Conservation (phyloP, 164 flowering plant genomes). For the Buxus sempervirens region DNA sequence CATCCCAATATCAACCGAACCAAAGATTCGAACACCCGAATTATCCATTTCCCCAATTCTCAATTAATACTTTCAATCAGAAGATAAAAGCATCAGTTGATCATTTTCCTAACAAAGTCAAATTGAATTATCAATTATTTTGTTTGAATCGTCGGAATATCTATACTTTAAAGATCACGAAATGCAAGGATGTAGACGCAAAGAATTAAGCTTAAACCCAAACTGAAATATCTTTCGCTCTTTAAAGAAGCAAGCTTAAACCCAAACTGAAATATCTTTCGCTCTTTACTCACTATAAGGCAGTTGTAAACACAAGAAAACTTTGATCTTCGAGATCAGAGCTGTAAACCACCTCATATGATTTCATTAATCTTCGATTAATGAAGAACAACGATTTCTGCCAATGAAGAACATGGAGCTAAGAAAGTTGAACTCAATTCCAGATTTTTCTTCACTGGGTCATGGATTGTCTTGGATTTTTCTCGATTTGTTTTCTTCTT, state of each 20-base stretch:
- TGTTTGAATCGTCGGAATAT: neutral
- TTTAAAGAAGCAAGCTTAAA: too few species aligned
- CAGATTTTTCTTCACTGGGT: too few species aligned
- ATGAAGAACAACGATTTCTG: too few species aligned
- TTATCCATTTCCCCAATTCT: neutral
- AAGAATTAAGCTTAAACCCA: too few species aligned
- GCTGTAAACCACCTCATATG: constrained; percentile 16
- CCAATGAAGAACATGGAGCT: too few species aligned
- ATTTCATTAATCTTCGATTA: constrained; percentile 9
- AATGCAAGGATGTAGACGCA: too few species aligned
- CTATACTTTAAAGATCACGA: too few species aligned
- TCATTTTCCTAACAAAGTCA: neutral
- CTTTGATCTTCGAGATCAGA: constrained; percentile 34
- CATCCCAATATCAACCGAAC: too few species aligned
- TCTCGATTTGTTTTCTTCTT: too few species aligned
- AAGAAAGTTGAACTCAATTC: too few species aligned
- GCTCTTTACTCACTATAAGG: constrained; percentile 12
- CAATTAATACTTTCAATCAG: neutral
- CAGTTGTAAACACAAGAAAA: constrained; percentile 40
- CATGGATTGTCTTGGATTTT: too few species aligned
- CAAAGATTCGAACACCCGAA: neutral
- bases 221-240: constrained; percentile 10
- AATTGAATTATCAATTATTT: neutral
- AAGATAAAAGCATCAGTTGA: neutral
- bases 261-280: constrained; percentile 10